Evolutionary conservation across 371 early-diverging fungal genomes (phyloP), one percentile per base, ranked within the genome.

Genomic region (Mortierella sp.): DNA sequence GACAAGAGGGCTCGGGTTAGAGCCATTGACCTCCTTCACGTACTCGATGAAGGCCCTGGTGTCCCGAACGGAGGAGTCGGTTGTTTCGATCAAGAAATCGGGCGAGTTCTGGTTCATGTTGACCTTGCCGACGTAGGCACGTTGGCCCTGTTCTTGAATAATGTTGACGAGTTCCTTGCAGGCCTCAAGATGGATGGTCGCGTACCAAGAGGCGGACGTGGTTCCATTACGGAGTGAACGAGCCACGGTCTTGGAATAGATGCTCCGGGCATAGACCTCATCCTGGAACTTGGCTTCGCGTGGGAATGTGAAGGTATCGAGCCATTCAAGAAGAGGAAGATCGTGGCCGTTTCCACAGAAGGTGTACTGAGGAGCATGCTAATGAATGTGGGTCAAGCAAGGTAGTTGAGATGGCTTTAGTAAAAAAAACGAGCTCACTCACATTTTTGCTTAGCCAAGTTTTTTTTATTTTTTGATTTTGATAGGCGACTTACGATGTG

Each of bases 321-420:
- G 89, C 96, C 96, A 96, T 17, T 93, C 87, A 26, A 97, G 86
- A 48, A 97, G 80, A n/a, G 94, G 94, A 50, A 95, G 82, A 64
- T 95, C 93, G 83, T 92, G 90, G 21, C 96, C 96, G 11, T 91
- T 90, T 26, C 96, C 97, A 19, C 92, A 82, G 79, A 90, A 94
- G 34, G 90, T 82, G 67, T 91, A 95, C 83, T 97, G 98, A n/a
- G 97, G 93, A n/a, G 96, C 96, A 72, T 97, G 98, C 86, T 87
- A 78, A 56, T 23, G 56, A 34, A 5, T 55, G 48, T 49, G 53
- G 37, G 48, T 49, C 50, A 24, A 26, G 28, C 5, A 27, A 3
- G 17, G 49, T 4, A 3, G 31, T 37, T 34, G 53, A 53, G 0
- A 24, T 31, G 31, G n/a, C n/a, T n/a, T n/a, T n/a, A n/a, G n/a